Evolutionary conservation across 495 filamentous ascomycete genomes (phyloP).

Genomic region (Pyronema omphalodes): DNA sequence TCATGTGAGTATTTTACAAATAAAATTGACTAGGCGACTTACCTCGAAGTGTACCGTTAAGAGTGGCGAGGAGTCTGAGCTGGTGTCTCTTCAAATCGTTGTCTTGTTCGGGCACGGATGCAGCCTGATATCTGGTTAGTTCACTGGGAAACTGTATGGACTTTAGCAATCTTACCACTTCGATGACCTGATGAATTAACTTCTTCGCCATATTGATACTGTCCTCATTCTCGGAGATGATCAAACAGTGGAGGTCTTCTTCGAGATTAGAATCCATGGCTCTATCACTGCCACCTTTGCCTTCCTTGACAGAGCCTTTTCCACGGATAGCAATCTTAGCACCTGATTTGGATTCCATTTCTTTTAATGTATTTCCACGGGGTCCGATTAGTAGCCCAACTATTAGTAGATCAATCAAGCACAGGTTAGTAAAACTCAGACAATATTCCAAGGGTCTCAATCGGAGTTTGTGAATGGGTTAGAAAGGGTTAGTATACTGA

Average conservation of each 20-base stretch:
- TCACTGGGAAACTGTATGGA: conserved; percentile 10
- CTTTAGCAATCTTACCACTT: conserved; percentile 55
- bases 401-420: conserved; percentile 48
- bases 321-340: conserved; percentile 98
- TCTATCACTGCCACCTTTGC: conserved; percentile 94
- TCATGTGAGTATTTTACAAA: neutral
- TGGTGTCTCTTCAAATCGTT: conserved; percentile 98
- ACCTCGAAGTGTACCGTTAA: conserved; percentile 84
- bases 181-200: conserved; percentile 91
- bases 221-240: conserved; percentile 97
- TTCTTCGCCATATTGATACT: conserved; percentile 98
- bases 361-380: conserved; percentile 97
- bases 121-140: conserved; percentile 43
- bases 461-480: neutral
- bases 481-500: conserved; percentile 96
- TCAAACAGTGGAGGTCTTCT: conserved; percentile 94
- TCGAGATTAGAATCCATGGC: conserved; percentile 99
- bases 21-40: neutral
- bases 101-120: conserved; percentile 93
- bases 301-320: conserved; percentile 98
- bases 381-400: conserved; percentile 99
- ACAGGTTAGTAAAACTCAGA: conserved; percentile 57
- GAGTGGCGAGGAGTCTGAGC: conserved; percentile 84
- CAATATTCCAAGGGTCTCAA: neutral
- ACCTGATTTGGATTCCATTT: conserved; percentile 92